Evolutionary conservation across 176 grass and related monocot genomes (phyloP).

Genomic region (Olyra latifolia): DNA sequence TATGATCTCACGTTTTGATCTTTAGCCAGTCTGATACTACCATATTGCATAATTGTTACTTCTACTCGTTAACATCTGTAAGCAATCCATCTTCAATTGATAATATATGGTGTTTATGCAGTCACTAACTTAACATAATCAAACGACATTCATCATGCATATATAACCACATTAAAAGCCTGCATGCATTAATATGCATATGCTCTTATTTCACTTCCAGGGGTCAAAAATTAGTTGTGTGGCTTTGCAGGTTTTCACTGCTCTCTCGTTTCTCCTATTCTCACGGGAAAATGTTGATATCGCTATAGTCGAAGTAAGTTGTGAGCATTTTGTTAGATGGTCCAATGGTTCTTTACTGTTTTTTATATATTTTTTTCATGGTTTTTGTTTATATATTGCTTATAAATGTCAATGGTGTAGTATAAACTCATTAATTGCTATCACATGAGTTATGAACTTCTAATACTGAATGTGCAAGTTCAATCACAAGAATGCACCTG

Average conservation of each 20-base stretch:
- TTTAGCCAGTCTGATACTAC: neutral
- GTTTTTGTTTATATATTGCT: neutral
- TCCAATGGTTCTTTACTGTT: neutral
- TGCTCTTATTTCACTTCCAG: neutral
- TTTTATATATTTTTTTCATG: neutral
- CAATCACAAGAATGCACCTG: constrained; percentile 6
- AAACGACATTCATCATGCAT: neutral
- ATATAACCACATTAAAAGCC: neutral
- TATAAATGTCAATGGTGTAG: neutral
- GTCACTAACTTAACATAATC: neutral
- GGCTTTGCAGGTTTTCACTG: constrained; percentile 75
- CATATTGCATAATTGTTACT: neutral
- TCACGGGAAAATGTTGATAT: constrained; percentile 76
- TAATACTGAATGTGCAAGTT: neutral
- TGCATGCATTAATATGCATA: neutral
- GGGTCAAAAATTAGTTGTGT: neutral
- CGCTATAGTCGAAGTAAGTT: constrained; percentile 87
- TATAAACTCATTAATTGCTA: neutral
- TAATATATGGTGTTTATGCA: neutral
- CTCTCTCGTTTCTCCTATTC: constrained; percentile 80
- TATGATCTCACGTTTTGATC: neutral
- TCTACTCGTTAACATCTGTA: neutral
- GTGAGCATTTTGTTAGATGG: neutral
- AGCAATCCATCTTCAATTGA: neutral
- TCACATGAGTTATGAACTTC: neutral